Evolutionary conservation across 805 yeast genomes (phyloP).

Genomic region (Candida krabiensis): DNA sequence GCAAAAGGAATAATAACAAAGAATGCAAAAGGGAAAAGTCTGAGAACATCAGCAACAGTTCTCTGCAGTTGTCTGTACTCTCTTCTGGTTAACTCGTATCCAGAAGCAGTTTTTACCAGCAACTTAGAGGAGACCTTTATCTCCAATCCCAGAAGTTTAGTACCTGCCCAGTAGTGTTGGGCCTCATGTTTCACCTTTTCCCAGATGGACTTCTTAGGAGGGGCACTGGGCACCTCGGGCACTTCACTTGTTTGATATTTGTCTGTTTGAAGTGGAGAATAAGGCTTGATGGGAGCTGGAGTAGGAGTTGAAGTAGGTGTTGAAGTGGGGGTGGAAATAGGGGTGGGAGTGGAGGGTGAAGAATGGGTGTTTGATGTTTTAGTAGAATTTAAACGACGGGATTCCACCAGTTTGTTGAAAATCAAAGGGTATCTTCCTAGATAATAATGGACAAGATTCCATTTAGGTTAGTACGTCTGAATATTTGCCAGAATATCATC

Average conservation of each 20-base stretch:
- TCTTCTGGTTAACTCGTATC: slow-evolving; percentile 89
- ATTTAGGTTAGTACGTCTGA: no score
- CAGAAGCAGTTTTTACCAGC: slow-evolving; percentile 76
- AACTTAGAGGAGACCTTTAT: slow-evolving; percentile 80
- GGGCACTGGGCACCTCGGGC: slow-evolving; percentile 9
- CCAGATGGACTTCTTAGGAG: slow-evolving; percentile 63
- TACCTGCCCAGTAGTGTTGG: slow-evolving; percentile 91
- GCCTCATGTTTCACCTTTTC: slow-evolving; percentile 85
- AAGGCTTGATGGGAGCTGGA: no score
- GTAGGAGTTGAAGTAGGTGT: no score
- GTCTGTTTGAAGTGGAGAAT: no score
- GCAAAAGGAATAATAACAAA: slow-evolving; percentile 92
- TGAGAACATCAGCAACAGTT: slow-evolving; percentile 78
- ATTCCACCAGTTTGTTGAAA: not conserved
- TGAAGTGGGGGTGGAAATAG: no score
- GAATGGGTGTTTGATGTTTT: slow-evolving; percentile 6
- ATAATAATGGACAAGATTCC: no score
- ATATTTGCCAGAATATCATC: no score
- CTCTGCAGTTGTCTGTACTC: slow-evolving; percentile 86
- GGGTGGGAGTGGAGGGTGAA: slow-evolving; percentile 1
- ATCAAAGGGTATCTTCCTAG: not conserved
- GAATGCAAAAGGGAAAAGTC: slow-evolving; percentile 89
- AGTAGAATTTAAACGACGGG: not conserved
- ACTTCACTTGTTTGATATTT: no score
- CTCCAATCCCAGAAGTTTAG: slow-evolving; percentile 88